phyloP scores from a whole-genome alignment of 495 filamentous ascomycete species.

The Bacidia rubella region DNA sequence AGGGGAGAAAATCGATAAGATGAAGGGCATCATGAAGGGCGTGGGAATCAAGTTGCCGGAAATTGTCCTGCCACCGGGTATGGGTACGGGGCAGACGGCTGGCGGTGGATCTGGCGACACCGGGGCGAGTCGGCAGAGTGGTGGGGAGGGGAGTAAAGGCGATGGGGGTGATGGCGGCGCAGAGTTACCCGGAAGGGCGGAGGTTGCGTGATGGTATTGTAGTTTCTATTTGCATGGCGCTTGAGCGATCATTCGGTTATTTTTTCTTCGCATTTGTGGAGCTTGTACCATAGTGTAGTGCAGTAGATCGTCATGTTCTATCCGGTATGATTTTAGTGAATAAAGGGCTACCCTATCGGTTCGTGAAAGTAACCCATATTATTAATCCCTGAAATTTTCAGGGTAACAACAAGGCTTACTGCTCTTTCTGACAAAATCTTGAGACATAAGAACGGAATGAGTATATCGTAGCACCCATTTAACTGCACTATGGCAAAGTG shows the following conservation, averaged over 20 bases:
- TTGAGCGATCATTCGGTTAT: background rate
- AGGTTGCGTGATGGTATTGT: background rate
- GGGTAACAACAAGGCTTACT: no score
- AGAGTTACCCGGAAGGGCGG: background rate
- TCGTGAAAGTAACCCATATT: no score
- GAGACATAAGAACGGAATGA: no score
- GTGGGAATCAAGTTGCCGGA: conserved; percentile 18
- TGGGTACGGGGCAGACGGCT: background rate
- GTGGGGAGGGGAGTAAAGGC: background rate
- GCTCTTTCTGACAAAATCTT: no score
- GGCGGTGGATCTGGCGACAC: background rate
- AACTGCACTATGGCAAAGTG: no score
- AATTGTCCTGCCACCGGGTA: conserved; percentile 14
- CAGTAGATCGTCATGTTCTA: no score
- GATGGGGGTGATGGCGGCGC: background rate
- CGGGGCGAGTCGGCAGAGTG: background rate
- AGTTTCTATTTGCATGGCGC: background rate
- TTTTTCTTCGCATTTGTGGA: no score
- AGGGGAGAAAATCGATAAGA: conserved; percentile 67
- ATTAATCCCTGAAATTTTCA: no score
- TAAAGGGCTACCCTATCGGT: no score
- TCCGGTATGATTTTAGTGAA: no score
- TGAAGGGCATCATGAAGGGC: conserved; percentile 29
- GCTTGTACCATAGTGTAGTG: no score
- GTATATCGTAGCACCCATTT: no score